Percentiles rank a stretch among this genome's conserved stretches.
phyloP scores from a whole-genome alignment of 2,329 filamentous ascomycete genomes.

The Ophioceras dolichostomum region DNA sequence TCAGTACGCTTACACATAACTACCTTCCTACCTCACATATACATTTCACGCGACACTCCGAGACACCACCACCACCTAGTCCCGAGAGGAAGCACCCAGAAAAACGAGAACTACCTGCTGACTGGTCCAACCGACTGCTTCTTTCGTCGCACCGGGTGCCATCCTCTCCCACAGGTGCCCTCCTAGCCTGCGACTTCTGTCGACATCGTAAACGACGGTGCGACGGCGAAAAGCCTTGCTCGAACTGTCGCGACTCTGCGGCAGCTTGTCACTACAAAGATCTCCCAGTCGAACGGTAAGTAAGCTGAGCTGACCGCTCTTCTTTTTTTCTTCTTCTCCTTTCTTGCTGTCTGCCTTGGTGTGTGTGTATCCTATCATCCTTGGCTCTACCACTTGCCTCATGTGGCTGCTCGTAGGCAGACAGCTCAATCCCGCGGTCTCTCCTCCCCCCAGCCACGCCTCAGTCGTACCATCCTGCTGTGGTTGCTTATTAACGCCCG shows the following conservation, averaged over 20 bases:
- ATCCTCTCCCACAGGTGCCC: slow-evolving; percentile 17
- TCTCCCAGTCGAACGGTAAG: slow-evolving; percentile 16
- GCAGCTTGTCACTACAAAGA: slow-evolving; percentile 27
- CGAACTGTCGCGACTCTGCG: slow-evolving; percentile 23
- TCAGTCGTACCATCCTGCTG: background rate
- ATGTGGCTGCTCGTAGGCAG: too few relatives aligned
- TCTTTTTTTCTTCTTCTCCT: background rate
- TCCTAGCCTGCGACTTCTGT: slow-evolving; percentile 27
- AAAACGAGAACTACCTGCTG: background rate
- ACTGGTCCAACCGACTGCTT: background rate
- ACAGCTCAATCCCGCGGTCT: background rate
- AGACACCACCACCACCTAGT: background rate
- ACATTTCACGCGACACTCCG: background rate
- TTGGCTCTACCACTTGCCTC: too few relatives aligned
- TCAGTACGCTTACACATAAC: slow-evolving; percentile 1
- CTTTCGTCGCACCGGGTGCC: slow-evolving; percentile 4
- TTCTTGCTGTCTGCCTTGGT: background rate
- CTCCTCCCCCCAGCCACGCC: slow-evolving; percentile 2
- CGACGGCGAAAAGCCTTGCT: slow-evolving; percentile 24
- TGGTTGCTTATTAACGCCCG: slow-evolving; percentile 4
- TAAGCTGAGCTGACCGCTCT: background rate
- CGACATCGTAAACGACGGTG: slow-evolving; percentile 24
- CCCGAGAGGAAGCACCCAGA: too few relatives aligned
- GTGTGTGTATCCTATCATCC: background rate
- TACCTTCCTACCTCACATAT: too few relatives aligned